Evolutionary conservation across 2,329 filamentous ascomycete genomes (phyloP).

Genomic region (Lasiodiplodia citricola): DNA sequence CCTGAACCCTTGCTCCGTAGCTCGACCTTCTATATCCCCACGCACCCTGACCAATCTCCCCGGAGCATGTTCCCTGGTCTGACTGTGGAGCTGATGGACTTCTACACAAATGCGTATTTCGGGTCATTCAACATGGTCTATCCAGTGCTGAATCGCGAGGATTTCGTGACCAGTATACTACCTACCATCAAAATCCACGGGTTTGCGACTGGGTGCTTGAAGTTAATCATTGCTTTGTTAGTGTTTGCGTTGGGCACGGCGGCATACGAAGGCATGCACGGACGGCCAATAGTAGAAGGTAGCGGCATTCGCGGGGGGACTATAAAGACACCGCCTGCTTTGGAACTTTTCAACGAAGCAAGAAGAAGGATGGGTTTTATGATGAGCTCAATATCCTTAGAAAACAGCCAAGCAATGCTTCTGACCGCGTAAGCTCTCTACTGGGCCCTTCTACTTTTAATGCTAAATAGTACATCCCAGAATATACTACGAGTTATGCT

Average conservation of each 20-base stretch:
- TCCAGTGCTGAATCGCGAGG: conserved; percentile 63
- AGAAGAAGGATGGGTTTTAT: conserved; percentile 4
- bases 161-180: conserved; percentile 50
- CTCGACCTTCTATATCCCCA: conserved; percentile 24
- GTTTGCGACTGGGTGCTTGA: neutral
- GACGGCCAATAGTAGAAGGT: neutral
- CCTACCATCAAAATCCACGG: neutral
- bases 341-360: conserved; percentile 17
- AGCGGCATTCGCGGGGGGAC: neutral
- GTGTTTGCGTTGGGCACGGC: conserved; percentile 16
- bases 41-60: neutral
- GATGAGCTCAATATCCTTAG: neutral
- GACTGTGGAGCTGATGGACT: conserved; percentile 57
- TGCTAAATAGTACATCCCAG: neutral
- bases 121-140: conserved; percentile 64
- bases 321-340: neutral
- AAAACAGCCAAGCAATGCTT: neutral
- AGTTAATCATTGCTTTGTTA: conserved; percentile 3
- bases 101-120: conserved; percentile 62
- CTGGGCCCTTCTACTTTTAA: neutral
- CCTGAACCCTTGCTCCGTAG: conserved; percentile 31
- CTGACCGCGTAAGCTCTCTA: neutral
- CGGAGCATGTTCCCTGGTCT: conserved; percentile 43
- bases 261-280: conserved; percentile 9
- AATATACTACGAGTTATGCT: conserved; percentile 7